phyloP scores from a whole-genome alignment of 768 basidiomycete species.

The Filobasidium wieringae region DNA sequence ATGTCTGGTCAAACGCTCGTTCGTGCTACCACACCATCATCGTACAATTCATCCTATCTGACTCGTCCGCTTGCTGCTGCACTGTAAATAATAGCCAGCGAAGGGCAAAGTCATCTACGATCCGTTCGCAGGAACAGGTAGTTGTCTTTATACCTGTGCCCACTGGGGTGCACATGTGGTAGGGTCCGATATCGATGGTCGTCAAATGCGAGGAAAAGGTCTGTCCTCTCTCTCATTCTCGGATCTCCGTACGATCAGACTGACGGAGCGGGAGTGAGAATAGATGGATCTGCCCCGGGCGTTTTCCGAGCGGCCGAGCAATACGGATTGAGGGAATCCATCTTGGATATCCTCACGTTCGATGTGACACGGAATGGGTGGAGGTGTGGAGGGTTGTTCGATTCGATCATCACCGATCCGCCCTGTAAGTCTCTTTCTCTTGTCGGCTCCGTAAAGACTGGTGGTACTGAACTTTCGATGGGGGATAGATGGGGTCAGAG shows the following conservation, averaged over 20 bases:
- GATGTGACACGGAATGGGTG: slow-evolving; percentile 85
- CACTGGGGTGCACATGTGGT: slow-evolving; percentile 76
- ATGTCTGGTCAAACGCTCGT: slow-evolving; percentile 96
- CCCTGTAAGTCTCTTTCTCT: slow-evolving; percentile 53
- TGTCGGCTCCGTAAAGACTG: background rate
- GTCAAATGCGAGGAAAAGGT: slow-evolving; percentile 94
- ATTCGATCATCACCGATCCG: slow-evolving; percentile 88
- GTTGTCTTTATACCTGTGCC: slow-evolving; percentile 52
- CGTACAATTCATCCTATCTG: background rate
- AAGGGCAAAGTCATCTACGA: slow-evolving; percentile 90
- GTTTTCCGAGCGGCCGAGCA: slow-evolving; percentile 68
- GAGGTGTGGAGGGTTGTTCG: slow-evolving; percentile 78
- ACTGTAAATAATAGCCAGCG: slow-evolving; percentile 57
- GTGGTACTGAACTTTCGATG: background rate
- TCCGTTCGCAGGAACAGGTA: slow-evolving; percentile 84
- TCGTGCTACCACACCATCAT: slow-evolving; percentile 13
- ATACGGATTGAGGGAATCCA: slow-evolving; percentile 60
- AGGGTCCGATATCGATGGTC: slow-evolving; percentile 92
- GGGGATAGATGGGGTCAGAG: slow-evolving; percentile 67
- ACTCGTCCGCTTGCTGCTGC: slow-evolving; percentile 1
- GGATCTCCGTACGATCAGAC: background rate
- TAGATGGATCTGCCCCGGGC: slow-evolving; percentile 46
- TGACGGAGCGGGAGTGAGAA: background rate
- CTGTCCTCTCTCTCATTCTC: slow-evolving; percentile 7
- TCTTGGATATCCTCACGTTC: slow-evolving; percentile 79